Conservation (phyloP, 2,329 filamentous ascomycete species). For the Neodidymelliopsis sp. region DNA sequence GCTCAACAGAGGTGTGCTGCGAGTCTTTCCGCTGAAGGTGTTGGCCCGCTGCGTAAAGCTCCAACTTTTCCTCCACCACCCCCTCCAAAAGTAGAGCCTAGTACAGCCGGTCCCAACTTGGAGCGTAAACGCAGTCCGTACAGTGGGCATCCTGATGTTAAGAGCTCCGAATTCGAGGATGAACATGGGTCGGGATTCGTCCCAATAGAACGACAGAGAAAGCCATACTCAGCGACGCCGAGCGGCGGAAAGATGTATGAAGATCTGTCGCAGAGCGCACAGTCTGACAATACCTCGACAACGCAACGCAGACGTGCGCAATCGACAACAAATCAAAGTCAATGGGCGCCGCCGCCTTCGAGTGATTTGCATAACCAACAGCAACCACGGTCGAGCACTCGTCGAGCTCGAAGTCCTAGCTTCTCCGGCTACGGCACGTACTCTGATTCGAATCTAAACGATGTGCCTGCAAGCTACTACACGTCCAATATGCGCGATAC, state of each 20-base stretch:
- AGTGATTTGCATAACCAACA: constrained; percentile 27
- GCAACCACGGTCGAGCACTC: constrained; percentile 37
- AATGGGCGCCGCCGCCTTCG: constrained; percentile 35
- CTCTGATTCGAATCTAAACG: constrained; percentile 44
- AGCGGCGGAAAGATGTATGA: constrained; percentile 66
- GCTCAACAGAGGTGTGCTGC: constrained; percentile 68
- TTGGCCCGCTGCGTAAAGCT: constrained; percentile 44
- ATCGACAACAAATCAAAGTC: constrained; percentile 42
- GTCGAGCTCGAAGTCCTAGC: constrained; percentile 44
- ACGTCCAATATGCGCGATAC: constrained; percentile 42
- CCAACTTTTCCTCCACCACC: constrained; percentile 47
- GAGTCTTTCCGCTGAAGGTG: constrained; percentile 61
- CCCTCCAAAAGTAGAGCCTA: constrained; percentile 28
- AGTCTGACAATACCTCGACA: constrained; percentile 32
- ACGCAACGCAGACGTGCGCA: constrained; percentile 41
- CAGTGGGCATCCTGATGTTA: constrained; percentile 32
- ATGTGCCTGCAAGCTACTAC: constrained; percentile 42
- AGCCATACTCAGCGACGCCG: constrained; percentile 68
- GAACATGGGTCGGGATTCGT: constrained; percentile 49
- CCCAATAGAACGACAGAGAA: constrained; percentile 70
- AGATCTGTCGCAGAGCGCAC: constrained; percentile 35
- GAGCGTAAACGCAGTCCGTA: constrained; percentile 49
- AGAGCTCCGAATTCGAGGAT: constrained; percentile 44
- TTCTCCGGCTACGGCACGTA: constrained; percentile 45
- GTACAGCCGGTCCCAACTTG: constrained; percentile 25